Conservation (phyloP, 2,329 filamentous ascomycete species). For the Aulographum hederae region DNA sequence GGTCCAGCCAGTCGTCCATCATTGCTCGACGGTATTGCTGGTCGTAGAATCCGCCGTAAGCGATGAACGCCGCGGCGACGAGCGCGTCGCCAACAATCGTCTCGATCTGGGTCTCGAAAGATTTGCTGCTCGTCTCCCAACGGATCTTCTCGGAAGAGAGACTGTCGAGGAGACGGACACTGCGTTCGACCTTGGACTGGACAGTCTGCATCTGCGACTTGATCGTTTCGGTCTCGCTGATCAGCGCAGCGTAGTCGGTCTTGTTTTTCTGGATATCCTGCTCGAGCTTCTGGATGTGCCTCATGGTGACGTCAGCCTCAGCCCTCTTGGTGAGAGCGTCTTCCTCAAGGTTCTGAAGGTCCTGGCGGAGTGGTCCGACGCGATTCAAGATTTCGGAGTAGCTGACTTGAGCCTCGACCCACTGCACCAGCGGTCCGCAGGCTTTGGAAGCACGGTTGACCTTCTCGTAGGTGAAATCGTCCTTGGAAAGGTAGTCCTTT, state of each 20-base stretch:
- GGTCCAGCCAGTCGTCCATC: constrained; percentile 93
- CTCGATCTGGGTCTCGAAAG: constrained; percentile 93
- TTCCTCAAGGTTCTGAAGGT: constrained; percentile 74
- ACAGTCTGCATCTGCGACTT: constrained; percentile 93
- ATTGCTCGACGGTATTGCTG: constrained; percentile 96
- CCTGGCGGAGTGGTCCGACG: constrained; percentile 78
- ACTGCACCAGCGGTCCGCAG: constrained; percentile 90
- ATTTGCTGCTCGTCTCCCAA: constrained; percentile 96
- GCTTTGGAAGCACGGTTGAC: constrained; percentile 94
- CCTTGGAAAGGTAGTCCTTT: constrained; percentile 76
- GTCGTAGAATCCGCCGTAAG: constrained; percentile 92
- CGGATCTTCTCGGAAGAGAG: constrained; percentile 80
- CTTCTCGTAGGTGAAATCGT: constrained; percentile 90
- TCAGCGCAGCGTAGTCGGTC: constrained; percentile 83
- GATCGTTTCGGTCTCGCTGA: constrained; percentile 94
- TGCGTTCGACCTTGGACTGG: constrained; percentile 94
- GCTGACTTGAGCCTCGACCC: constrained; percentile 90
- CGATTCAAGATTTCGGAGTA: constrained; percentile 95
- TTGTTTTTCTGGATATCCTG: constrained; percentile 89
- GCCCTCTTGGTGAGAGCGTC: constrained; percentile 84
- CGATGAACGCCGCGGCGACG: constrained; percentile 90
- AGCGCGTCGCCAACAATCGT: constrained; percentile 92
- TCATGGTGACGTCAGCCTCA: constrained; percentile 77
- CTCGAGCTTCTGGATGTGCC: constrained; percentile 69
- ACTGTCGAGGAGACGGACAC: constrained; percentile 83